Evolutionary conservation across 1,284 basidiomycete genomes (phyloP).

Genomic region (Cryptococcus sp.): DNA sequence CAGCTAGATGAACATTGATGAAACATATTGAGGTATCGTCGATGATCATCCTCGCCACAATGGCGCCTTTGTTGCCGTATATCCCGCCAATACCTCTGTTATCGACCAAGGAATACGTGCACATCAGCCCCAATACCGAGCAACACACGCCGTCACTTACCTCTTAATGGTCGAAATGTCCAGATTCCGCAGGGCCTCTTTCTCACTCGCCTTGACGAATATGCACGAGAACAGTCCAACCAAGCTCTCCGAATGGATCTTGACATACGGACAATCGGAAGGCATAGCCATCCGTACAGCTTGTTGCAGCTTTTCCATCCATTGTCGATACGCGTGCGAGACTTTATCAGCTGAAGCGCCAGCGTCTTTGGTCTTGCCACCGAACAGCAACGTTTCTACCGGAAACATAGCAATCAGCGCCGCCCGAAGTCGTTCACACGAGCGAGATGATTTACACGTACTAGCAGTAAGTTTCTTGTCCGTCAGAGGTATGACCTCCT

Average conservation of each 20-base stretch:
- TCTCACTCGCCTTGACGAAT: constrained; percentile 62
- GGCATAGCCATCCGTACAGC: constrained; percentile 72
- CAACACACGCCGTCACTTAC: constrained; percentile 19
- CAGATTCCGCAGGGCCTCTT: constrained; percentile 64
- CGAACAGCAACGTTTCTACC: constrained; percentile 73
- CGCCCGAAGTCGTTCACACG: no score
- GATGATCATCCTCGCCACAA: constrained; percentile 83
- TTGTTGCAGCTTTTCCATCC: constrained; percentile 79
- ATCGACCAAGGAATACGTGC: not conserved
- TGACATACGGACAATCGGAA: constrained; percentile 68
- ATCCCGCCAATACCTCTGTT: constrained; percentile 79
- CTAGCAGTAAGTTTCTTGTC: constrained; percentile 85
- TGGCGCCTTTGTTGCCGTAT: constrained; percentile 97
- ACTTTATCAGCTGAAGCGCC: constrained; percentile 61
- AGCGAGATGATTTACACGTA: constrained; percentile 35
- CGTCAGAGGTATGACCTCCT: constrained; percentile 93
- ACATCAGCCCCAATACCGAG: not conserved
- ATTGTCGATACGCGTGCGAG: constrained; percentile 78
- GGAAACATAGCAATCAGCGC: no score
- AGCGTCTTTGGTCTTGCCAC: constrained; percentile 64
- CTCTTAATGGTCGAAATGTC: constrained; percentile 78
- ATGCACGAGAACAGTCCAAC: constrained; percentile 88
- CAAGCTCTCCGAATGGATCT: constrained; percentile 82
- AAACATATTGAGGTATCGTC: constrained; percentile 92
- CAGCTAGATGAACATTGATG: constrained; percentile 94